Conservation (phyloP, 495 filamentous ascomycete species). For the Daldinia vernicosa region DNA sequence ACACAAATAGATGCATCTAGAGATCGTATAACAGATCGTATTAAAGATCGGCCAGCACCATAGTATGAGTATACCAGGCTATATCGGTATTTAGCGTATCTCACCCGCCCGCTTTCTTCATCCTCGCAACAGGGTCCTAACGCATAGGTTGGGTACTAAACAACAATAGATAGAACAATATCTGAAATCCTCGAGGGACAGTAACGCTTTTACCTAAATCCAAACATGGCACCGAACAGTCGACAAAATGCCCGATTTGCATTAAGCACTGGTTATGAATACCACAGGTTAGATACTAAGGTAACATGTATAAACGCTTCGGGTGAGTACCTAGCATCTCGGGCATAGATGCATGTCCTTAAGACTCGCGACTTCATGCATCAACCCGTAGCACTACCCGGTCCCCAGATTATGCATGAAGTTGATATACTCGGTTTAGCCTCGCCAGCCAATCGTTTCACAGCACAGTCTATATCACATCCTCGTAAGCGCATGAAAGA, state of each 20-base stretch:
- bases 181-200: too few species aligned
- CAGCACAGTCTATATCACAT: neutral
- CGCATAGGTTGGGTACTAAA: neutral
- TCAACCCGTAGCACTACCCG: constrained; percentile 7
- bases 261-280: too few species aligned
- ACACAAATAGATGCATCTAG: constrained; percentile 15
- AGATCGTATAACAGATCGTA: constrained; percentile 36
- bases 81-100: constrained; percentile 11
- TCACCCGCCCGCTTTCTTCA: neutral
- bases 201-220: too few species aligned
- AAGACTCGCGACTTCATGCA: constrained; percentile 24
- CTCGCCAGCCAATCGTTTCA: constrained; percentile 16
- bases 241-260: too few species aligned
- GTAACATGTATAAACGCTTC: too few species aligned
- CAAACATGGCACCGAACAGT: too few species aligned
- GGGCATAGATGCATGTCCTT: neutral
- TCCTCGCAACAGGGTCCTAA: neutral
- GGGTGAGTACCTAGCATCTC: too few species aligned
- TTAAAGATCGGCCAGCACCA: constrained; percentile 28
- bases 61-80: constrained; percentile 15
- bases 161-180: neutral
- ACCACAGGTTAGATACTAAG: too few species aligned
- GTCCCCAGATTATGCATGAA: constrained; percentile 20
- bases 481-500: constrained; percentile 31
- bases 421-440: neutral